Conservation (phyloP, 305 asterid species). For the Plantago rigida region DNA sequence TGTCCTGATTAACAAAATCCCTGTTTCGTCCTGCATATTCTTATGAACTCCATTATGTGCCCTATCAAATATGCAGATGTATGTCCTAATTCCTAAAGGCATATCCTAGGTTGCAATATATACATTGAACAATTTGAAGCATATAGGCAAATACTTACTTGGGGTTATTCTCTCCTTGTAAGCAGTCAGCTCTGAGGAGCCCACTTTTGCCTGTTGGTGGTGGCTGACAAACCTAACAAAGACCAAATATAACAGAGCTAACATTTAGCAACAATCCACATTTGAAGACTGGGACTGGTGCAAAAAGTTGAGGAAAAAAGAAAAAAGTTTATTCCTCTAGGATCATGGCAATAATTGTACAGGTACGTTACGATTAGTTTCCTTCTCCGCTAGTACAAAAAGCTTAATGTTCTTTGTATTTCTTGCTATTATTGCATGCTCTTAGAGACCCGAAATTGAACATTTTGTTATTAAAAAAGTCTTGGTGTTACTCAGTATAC, state of each 20-base stretch:
- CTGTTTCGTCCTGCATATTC: no score
- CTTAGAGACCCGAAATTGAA: no score
- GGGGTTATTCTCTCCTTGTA: constrained; percentile 55
- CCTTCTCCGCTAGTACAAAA: no score
- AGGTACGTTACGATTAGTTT: no score
- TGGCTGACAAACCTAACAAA: constrained; percentile 65
- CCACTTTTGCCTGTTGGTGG: constrained; percentile 69
- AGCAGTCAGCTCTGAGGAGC: constrained; percentile 52
- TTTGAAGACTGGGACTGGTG: neutral
- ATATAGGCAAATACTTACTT: constrained; percentile 40
- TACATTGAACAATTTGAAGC: constrained; percentile 2
- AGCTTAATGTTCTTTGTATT: no score
- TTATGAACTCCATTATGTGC: no score
- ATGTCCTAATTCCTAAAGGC: neutral
- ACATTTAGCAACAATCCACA: constrained; percentile 12
- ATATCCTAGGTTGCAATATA: constrained; percentile 4
- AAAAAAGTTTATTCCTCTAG: neutral
- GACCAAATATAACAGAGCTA: constrained; percentile 16
- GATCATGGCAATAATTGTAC: neutral
- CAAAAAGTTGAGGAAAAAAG: neutral
- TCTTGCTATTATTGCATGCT: no score
- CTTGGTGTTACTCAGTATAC: neutral
- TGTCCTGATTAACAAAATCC: no score
- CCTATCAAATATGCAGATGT: no score
- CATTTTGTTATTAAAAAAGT: neutral